These are phyloP conservation scores for Firmiana major DNA, from an alignment of 345 rosid genomes.

Conservation along the genomic window DNA sequence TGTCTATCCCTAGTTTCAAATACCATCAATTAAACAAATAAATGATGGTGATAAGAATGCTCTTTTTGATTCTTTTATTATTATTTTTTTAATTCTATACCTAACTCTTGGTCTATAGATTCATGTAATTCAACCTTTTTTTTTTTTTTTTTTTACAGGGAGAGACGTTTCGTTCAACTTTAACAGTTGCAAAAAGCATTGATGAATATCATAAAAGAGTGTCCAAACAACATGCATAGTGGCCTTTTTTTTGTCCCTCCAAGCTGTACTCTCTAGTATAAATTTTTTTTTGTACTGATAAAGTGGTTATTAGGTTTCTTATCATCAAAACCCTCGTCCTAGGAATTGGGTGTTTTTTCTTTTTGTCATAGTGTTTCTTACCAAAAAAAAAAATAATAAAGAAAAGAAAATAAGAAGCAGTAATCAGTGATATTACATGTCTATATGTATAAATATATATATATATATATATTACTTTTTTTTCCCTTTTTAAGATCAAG, in stretches of 20 bases:
- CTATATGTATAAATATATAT: too few species aligned
- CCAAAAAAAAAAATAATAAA: neutral
- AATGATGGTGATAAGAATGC: neutral
- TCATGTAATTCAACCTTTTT: neutral
- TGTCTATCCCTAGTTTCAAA: neutral
- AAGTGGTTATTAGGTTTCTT: neutral
- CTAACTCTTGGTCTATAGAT: neutral
- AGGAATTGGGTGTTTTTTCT: neutral
- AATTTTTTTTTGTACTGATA: neutral
- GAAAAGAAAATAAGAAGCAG: neutral
- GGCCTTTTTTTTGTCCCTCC: neutral
- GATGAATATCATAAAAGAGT: neutral
- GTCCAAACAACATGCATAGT: neutral
- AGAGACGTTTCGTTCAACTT: neutral
- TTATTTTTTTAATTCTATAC: neutral
- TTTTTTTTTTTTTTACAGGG: neutral
- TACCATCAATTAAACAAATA: neutral
- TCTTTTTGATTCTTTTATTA: neutral
- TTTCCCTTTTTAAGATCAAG: too few species aligned
- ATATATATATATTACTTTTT: too few species aligned
- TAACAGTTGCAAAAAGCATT: neutral
- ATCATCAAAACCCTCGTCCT: conserved; percentile 7
- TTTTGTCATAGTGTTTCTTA: neutral
- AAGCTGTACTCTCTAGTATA: neutral
- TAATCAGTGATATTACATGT: too few species aligned